Evolutionary conservation across 1,284 basidiomycete genomes (phyloP), one percentile per base, ranked within the genome.

Genomic region (Sanguinoderma infundibulare): DNA sequence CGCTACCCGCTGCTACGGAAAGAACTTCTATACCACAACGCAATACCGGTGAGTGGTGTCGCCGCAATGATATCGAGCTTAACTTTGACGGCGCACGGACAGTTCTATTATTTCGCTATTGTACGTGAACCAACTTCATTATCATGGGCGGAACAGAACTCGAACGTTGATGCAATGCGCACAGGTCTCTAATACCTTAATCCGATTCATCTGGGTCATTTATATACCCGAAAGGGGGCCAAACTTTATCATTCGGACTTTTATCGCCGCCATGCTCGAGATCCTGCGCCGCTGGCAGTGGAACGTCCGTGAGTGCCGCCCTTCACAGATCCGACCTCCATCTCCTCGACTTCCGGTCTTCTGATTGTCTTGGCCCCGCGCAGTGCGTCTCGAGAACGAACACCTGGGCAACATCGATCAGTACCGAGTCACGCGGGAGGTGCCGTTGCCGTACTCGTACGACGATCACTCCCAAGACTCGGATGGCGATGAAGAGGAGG

Each of bases 391-490:
- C 61, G 94, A 95, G 74, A 95, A 93, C 79, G 93, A 95, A 75
- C 93, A 95, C 61, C 76, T 95, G 26, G 91, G 91, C 75, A 93
- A 94, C 71, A 83, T 91, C 73, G 91, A 94, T 81, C 89, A 92
- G 70, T 94, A 92, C 70, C 90, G 92, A n/a, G 87, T 90, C 30
- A 91, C 89, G 6, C 78, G 86, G 46, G 92, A 94, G 69, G 86
- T 93, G 2, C 91, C 90, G 0, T 75, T 94, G 35, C 92, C 92
- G 2, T 94, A 94, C 73, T 75, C 79, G 1, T 79, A 90, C 61
- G 84, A 87, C 40, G 77, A 77, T 15, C 59, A 67, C 9, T 65
- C 60, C 12, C 72, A 75, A 44, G 75, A 77, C 24, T 71, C 71
- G 3, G 75, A 74, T 34, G 77, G 72, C 34, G 77, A 76, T 15